Evolutionary conservation across 768 basidiomycete species (phyloP).

Genomic region (Rhodotorula toruloides): DNA sequence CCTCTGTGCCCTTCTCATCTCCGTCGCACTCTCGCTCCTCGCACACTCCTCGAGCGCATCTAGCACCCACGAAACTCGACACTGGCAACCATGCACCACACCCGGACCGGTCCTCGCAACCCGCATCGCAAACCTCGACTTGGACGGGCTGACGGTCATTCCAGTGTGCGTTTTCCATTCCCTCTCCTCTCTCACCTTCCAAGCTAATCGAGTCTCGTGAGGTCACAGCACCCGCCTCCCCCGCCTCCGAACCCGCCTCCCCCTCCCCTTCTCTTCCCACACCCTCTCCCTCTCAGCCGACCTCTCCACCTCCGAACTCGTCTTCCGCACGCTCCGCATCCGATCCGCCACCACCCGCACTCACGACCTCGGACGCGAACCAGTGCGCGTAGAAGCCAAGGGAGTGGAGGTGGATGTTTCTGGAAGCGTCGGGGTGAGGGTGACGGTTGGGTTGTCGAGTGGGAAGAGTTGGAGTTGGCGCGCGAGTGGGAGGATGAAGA

Average conservation of each 20-base stretch:
- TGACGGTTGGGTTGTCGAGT: neutral
- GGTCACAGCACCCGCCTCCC: constrained; percentile 15
- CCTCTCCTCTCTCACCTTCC: too few relatives aligned
- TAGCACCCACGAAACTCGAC: neutral
- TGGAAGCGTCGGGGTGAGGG: constrained; percentile 2
- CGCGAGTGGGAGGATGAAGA: too few relatives aligned
- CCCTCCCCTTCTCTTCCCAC: neutral
- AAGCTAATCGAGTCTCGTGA: neutral
- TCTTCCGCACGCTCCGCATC: constrained; percentile 7
- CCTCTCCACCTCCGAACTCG: constrained; percentile 13
- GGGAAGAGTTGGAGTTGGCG: neutral
- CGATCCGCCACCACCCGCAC: neutral
- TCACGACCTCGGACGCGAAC: constrained; percentile 6
- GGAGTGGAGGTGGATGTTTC: constrained; percentile 12
- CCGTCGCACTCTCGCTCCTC: neutral
- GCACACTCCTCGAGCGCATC: neutral
- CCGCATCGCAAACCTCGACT: neutral
- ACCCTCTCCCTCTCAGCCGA: constrained; percentile 3
- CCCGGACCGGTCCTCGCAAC: constrained; percentile 10
- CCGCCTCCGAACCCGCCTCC: constrained; percentile 2
- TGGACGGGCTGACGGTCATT: constrained; percentile 24
- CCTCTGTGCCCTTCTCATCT: neutral
- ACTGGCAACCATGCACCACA: neutral
- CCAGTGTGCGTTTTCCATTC: constrained; percentile 2
- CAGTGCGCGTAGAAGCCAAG: constrained; percentile 1